Percentiles rank a stretch among this genome's conserved stretches.
These are phyloP conservation scores for Carnegiea gigantea DNA, from an alignment of 179 eudicot genomes.

Conservation along the genomic window DNA sequence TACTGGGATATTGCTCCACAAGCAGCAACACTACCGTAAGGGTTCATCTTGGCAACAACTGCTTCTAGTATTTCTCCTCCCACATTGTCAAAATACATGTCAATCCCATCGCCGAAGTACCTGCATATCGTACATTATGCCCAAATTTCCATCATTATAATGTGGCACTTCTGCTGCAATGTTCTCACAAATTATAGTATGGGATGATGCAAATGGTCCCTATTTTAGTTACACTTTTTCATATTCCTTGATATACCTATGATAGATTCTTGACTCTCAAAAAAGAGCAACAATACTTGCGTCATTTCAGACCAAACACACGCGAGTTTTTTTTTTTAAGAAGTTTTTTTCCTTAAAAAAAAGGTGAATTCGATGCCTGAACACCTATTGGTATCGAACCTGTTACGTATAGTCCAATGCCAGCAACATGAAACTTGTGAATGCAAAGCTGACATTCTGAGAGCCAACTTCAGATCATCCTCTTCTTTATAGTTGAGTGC, in stretches of 20 bases:
- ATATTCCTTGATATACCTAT: too few species aligned
- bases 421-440: background rate
- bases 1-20: constrained; percentile 63
- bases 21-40: constrained; percentile 44
- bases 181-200: too few species aligned
- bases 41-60: constrained; percentile 57
- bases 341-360: too few species aligned
- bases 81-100: constrained; percentile 69
- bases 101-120: constrained; percentile 63
- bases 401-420: too few species aligned
- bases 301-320: background rate
- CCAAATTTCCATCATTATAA: background rate
- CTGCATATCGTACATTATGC: constrained; percentile 13
- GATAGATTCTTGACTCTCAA: background rate
- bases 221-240: too few species aligned
- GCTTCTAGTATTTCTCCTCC: constrained; percentile 69
- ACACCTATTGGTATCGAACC: too few species aligned
- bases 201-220: too few species aligned
- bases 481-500: constrained; percentile 72
- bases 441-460: constrained; percentile 37
- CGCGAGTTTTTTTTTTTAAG: too few species aligned
- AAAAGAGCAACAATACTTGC: background rate
- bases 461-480: constrained; percentile 44
- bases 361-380: background rate
- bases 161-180: too few species aligned